Evolutionary conservation across 805 yeast genomes (phyloP), one percentile per base, ranked within the genome.

Genomic region (Saccharomyces jurei): DNA sequence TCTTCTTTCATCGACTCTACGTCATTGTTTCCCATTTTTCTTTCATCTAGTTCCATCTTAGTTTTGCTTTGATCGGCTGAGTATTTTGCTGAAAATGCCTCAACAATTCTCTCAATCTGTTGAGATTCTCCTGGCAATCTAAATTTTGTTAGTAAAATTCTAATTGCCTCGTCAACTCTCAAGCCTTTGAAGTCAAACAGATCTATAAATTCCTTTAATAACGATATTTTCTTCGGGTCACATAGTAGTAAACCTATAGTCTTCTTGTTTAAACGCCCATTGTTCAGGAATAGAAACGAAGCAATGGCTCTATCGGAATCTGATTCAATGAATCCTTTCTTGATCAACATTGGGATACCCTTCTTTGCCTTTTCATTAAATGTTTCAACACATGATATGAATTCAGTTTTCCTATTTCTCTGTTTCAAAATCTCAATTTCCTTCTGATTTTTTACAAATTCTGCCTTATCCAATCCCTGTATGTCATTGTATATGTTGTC

Each of bases 71-170:
- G 88, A 54, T 86, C 83, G n/a, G 73, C 74, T 21, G 87, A 87
- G 70, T 89, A 92, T 53, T 86, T 81, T 48, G 83, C 83, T 2
- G 95, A 90, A 70, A 92, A 92, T 5, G 81, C 75, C 64, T 91
- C 97, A 30, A 92, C 86, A n/a, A 91, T 81, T 63, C 96, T 79
- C 68, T 92, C 98, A 66, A 92, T 92, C 68, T 89, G 96, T 64
- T 89, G 97, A 0, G 97, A 86, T 71, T 92, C 99, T 53, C 99
- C 99, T 1, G 97, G 97, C 52, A 92, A 77, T 68, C 98, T 80
- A 66, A 94, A 91, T 17, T 86, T 80, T 55, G 87, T 85, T 60
- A 94, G 74, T 55, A 92, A 69, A 54, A 87, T 77, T 63, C 99
- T 79, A 53, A 92, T 74, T 0, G 96, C 96, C 69, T 91, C 97